These are phyloP conservation scores for Monilinia laxa DNA, from an alignment of 2,329 filamentous ascomycete species.

Conservation along the genomic window DNA sequence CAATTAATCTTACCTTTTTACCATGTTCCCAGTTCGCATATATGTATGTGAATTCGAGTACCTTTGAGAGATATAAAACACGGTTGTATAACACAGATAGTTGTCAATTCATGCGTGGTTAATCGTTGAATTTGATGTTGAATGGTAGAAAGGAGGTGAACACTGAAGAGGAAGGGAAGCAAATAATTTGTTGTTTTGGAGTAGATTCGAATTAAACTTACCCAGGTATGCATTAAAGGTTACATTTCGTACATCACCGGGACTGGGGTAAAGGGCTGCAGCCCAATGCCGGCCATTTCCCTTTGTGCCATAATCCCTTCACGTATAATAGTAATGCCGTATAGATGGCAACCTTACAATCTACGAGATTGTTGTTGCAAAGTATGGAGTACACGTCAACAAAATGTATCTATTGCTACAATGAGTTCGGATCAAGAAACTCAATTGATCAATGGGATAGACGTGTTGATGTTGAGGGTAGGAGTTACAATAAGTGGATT, in stretches of 20 bases:
- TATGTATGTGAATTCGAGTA: neutral
- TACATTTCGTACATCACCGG: neutral
- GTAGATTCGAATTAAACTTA: neutral
- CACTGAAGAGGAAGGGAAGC: neutral
- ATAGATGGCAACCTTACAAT: neutral
- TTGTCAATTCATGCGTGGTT: slow-evolving; percentile 55
- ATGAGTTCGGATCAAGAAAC: slow-evolving; percentile 7
- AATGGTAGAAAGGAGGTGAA: slow-evolving; percentile 13
- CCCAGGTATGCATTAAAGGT: neutral
- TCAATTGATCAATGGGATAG: neutral
- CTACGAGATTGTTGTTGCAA: neutral
- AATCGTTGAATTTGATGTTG: slow-evolving; percentile 42
- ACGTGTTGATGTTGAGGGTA: neutral
- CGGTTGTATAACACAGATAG: slow-evolving; percentile 45
- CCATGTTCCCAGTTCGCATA: slow-evolving; percentile 13
- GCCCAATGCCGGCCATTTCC: neutral
- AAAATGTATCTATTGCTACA: neutral
- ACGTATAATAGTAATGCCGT: slow-evolving; percentile 27
- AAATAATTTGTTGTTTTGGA: slow-evolving; percentile 11
- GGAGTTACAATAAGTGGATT: neutral
- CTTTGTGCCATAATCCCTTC: neutral
- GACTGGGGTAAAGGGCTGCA: slow-evolving; percentile 7
- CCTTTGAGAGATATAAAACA: slow-evolving; percentile 29
- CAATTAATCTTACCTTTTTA: slow-evolving; percentile 15
- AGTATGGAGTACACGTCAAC: neutral